Base-by-base conservation (phyloP, 1,284 basidiomycete species). In the Tilletia indica region DNA sequence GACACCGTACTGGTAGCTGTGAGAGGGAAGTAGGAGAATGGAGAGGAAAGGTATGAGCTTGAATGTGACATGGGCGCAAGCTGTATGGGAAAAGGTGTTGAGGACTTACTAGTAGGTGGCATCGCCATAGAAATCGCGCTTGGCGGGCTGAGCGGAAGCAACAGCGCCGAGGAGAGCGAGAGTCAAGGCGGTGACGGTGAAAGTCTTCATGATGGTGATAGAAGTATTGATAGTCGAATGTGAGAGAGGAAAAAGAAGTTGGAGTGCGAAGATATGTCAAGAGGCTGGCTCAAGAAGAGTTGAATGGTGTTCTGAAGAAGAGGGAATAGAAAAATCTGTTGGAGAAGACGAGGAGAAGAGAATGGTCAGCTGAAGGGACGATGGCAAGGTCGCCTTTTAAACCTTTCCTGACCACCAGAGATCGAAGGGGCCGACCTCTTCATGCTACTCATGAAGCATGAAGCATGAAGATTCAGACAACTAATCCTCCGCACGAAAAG, bases 91-190 rank as follows among this genome's bases (percentile, higher is more conserved):
- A 25, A 58, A 12, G 21, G 56, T 31, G 56, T 3, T 12, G 25
- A 58, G 21, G 21, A 31, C 56, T n/a, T 34, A 58, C 56, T 48
- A 67, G 66, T 48, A 67, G n/a, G 66, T 67, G 34, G 66, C 66
- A 42, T 48, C 47, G 45, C 66, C 66, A 5, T 25, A 38, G 61
- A 38, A 64, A 19, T 64, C 61, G 61, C 61, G 61, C 61, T 64
- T 64, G 16, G 51, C 51, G 51, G 21, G 16, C 51, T 19, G 21
- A 25, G 11, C 36, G 61, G 39, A 42, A 38, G 36, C 61, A 34
- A n/a, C 19, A 38, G 61, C 38, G 34, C 31, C 31, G 34, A 64
- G 38, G 61, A 64, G 19, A 38, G 61, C 38, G 61, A 58, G 16
- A 25, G 56, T 25, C 21, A 58, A 34, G 21, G 39, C n/a, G 5